Evolutionary conservation across 2,329 filamentous ascomycete genomes (phyloP).

Genomic region (Arthroderma sp.): DNA sequence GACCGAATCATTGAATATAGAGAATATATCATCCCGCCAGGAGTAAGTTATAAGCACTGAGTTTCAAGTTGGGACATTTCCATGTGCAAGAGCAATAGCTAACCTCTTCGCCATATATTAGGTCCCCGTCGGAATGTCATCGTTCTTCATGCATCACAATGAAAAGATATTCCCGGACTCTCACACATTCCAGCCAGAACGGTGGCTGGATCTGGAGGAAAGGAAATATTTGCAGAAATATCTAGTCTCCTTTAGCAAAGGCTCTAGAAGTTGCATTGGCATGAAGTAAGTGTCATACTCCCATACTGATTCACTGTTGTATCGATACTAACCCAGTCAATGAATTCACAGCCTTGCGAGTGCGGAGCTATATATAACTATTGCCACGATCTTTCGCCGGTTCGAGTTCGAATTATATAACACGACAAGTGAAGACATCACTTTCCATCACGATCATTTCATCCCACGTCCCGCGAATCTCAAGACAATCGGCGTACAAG

Average conservation of each 20-base stretch:
- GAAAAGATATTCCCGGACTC: slow-evolving; percentile 14
- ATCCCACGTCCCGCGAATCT: slow-evolving; percentile 11
- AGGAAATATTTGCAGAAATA: slow-evolving; percentile 13
- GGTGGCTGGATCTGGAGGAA: slow-evolving; percentile 12
- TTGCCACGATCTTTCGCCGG: slow-evolving; percentile 6
- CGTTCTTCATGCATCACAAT: slow-evolving; percentile 14
- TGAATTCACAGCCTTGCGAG: slow-evolving; percentile 7
- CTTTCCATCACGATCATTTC: slow-evolving; percentile 11
- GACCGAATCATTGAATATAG: slow-evolving; percentile 7
- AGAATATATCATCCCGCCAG: slow-evolving; percentile 11
- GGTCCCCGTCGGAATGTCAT: slow-evolving; percentile 14
- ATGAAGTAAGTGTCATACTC: slow-evolving; percentile 11
- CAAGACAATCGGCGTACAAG: slow-evolving; percentile 8
- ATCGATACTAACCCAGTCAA: not conserved
- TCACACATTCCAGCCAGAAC: slow-evolving; percentile 12
- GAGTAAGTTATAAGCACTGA: slow-evolving; percentile 6
- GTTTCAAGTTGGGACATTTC: not conserved
- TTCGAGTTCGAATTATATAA: slow-evolving; percentile 11
- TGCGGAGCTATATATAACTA: slow-evolving; percentile 8
- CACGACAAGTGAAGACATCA: slow-evolving; percentile 12
- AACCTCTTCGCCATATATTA: not conserved
- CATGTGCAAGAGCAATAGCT: not conserved
- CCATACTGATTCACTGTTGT: not conserved
- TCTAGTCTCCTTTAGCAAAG: slow-evolving; percentile 14
- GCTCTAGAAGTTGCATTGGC: slow-evolving; percentile 12